Percentiles rank a stretch among this genome's conserved stretches.
These are phyloP conservation scores for Kalanchoe fedtschenkoi DNA, from an alignment of 164 flowering plant genomes.

Conservation along the genomic window DNA sequence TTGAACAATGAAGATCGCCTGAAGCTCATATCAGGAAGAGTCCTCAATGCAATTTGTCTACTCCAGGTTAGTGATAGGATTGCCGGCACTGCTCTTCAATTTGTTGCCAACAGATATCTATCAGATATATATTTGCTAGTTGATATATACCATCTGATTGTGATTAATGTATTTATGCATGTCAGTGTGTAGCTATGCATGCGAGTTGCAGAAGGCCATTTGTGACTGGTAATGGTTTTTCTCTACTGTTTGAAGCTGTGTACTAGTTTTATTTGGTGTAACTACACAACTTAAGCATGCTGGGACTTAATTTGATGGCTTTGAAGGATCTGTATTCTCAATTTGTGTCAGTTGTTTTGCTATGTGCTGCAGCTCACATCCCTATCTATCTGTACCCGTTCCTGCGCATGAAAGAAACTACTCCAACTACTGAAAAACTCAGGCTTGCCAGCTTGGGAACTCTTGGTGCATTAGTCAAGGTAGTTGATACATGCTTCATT, in stretches of 20 bases:
- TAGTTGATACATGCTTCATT: not conserved
- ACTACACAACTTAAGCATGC: too few species aligned
- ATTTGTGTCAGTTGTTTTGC: too few species aligned
- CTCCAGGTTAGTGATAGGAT: not conserved
- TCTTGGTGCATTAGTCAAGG: not conserved
- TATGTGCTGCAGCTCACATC: not conserved
- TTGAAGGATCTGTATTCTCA: too few species aligned
- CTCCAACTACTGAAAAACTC: not conserved
- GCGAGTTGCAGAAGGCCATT: not conserved
- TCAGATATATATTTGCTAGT: not conserved
- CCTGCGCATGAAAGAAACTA: not conserved
- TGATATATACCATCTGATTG: not conserved
- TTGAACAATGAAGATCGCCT: not conserved
- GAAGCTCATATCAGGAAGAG: not conserved
- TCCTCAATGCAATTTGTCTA: not conserved
- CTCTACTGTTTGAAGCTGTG: not conserved
- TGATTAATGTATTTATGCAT: not conserved
- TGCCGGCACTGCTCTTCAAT: not conserved
- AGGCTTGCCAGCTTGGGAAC: constrained; percentile 1
- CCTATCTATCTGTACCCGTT: not conserved
- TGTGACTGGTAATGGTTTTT: not conserved
- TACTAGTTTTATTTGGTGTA: too few species aligned
- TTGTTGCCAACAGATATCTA: not conserved
- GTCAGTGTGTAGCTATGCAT: constrained; percentile 2
- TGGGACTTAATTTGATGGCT: too few species aligned